Conservation (phyloP, 352 stramenopile genomes). For the Discostella stelligera region DNA sequence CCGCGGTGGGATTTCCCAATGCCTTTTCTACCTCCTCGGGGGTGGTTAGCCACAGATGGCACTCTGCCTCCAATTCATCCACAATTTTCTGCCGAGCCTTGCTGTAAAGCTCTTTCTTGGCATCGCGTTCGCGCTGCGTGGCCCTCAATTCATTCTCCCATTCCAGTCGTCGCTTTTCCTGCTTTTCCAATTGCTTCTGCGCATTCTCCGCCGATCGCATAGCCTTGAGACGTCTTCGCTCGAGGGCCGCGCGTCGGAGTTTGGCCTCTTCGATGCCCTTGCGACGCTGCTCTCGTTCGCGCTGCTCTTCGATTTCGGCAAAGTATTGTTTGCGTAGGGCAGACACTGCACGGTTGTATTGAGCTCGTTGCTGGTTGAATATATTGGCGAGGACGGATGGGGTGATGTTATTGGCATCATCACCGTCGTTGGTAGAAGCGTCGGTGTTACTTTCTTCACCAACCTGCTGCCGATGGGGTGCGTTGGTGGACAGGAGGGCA, state of each 20-base stretch:
- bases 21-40: constrained; percentile 72
- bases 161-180: constrained; percentile 33
- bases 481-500: constrained; percentile 6
- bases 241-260: constrained; percentile 46
- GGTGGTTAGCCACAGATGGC: constrained; percentile 68
- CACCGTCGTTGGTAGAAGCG: not conserved
- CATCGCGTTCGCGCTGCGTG: constrained; percentile 54
- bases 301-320: constrained; percentile 55
- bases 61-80: constrained; percentile 72
- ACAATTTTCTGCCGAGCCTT: constrained; percentile 62
- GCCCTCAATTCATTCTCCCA: constrained; percentile 63
- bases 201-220: constrained; percentile 51
- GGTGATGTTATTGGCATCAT: not conserved
- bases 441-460: not conserved
- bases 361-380: constrained; percentile 52
- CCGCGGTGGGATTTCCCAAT: constrained; percentile 52
- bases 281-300: constrained; percentile 51
- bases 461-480: not conserved
- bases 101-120: constrained; percentile 48
- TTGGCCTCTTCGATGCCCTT: constrained; percentile 34
- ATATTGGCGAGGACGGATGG: constrained; percentile 20
- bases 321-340: constrained; percentile 66
- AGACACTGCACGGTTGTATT: constrained; percentile 63
- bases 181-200: constrained; percentile 41
- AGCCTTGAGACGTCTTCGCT: constrained; percentile 73